These are phyloP conservation scores for Gossypium sturtianum DNA, from an alignment of 345 rosid species.

Conservation along the genomic window DNA sequence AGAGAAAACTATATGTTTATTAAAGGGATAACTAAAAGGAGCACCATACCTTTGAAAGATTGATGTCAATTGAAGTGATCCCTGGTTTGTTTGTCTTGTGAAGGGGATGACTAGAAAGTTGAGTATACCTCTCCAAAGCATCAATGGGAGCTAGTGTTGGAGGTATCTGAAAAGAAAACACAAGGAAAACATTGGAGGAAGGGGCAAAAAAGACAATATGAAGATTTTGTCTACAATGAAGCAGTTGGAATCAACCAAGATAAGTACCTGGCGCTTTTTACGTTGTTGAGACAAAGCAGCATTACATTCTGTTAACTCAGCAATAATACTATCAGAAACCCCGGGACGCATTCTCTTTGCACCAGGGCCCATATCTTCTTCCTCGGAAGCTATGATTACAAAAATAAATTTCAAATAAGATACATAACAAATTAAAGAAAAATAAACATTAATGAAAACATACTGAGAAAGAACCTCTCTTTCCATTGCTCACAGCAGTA, in stretches of 20 bases:
- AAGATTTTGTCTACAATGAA: not conserved
- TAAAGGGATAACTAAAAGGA: not conserved
- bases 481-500: conserved; percentile 63
- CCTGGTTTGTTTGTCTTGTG: conserved; percentile 85
- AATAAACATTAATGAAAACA: not conserved
- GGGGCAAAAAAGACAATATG: not conserved
- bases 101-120: conserved; percentile 91
- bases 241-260: not conserved
- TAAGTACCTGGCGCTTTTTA: conserved; percentile 64
- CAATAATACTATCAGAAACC: conserved; percentile 54
- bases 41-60: conserved; percentile 53
- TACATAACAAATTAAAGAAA: not conserved
- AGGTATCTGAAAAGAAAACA: conserved; percentile 46
- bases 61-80: conserved; percentile 64
- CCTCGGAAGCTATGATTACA: conserved; percentile 38
- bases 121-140: conserved; percentile 75
- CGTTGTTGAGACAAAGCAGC: conserved; percentile 88
- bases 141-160: conserved; percentile 57
- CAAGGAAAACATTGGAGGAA: not conserved
- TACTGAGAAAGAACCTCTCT: conserved; percentile 50
- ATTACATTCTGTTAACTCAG: conserved; percentile 80
- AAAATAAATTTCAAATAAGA: conserved; percentile 10
- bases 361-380: conserved; percentile 43
- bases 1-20: not conserved
- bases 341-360: conserved; percentile 60